Percentiles rank a stretch among this genome's conserved stretches.
Conservation (phyloP, 148 eudicot genomes). For the Diospyros lotus region DNA sequence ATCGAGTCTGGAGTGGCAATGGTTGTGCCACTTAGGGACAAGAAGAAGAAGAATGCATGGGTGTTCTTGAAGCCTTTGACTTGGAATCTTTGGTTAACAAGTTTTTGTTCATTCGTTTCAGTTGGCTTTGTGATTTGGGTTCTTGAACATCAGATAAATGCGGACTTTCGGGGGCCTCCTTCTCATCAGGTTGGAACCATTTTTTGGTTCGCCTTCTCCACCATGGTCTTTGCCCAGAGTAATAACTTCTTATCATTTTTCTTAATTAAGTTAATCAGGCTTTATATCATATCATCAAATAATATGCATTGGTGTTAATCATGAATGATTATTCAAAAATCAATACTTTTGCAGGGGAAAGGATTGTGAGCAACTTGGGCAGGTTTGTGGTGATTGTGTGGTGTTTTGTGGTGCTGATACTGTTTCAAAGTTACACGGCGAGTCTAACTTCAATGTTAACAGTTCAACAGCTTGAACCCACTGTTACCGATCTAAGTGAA, state of each 20-base stretch:
- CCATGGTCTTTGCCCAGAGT: conserved; percentile 51
- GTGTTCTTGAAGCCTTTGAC: conserved; percentile 47
- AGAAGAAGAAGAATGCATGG: conserved; percentile 43
- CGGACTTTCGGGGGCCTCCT: conserved; percentile 44
- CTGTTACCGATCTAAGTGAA: conserved; percentile 27
- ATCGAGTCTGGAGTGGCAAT: conserved; percentile 44
- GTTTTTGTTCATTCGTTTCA: background rate
- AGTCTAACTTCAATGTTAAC: conserved; percentile 54
- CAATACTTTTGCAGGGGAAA: conserved; percentile 29
- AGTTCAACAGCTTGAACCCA: conserved; percentile 43
- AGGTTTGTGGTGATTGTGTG: conserved; percentile 45
- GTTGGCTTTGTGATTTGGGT: background rate
- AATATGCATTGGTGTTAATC: background rate
- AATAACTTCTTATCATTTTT: background rate
- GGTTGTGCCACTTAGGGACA: conserved; percentile 32
- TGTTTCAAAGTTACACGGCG: conserved; percentile 58
- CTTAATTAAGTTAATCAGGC: too few species aligned
- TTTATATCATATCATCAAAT: too few species aligned
- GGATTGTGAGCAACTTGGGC: conserved; percentile 30
- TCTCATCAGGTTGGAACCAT: conserved; percentile 38
- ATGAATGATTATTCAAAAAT: background rate
- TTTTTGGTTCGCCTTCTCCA: conserved; percentile 51
- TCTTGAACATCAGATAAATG: conserved; percentile 19
- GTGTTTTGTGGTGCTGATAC: conserved; percentile 45
- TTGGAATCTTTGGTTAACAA: conserved; percentile 40